Percentiles rank a stretch among this genome's conserved stretches.
phyloP scores from a whole-genome alignment of 1,284 basidiomycete species.

The Caloboletus inedulis region DNA sequence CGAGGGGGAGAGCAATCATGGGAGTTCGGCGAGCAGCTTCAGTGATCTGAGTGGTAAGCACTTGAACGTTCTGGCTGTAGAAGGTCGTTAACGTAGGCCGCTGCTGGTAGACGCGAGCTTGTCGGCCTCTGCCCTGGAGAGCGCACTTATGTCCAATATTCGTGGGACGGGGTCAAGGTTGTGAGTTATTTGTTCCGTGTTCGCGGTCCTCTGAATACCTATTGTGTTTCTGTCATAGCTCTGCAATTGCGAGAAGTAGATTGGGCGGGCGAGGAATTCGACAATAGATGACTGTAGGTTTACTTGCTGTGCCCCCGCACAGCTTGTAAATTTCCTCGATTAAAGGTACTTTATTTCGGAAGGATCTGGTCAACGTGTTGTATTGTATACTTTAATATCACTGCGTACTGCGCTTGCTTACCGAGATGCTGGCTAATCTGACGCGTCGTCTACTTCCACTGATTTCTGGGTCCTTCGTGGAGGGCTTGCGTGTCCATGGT shows the following conservation, averaged over 20 bases:
- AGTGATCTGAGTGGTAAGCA: conserved; percentile 75
- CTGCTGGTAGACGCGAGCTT: conserved; percentile 56
- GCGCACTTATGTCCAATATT: conserved; percentile 58
- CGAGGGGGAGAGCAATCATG: conserved; percentile 62
- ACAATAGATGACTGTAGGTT: conserved; percentile 19
- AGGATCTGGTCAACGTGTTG: neutral
- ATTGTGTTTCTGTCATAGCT: conserved; percentile 32
- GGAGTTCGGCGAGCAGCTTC: conserved; percentile 73
- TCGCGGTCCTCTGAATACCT: neutral
- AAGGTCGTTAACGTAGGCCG: conserved; percentile 2
- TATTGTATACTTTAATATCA: conserved; percentile 10
- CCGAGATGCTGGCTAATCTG: conserved; percentile 7
- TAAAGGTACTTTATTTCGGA: neutral
- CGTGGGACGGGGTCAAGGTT: conserved; percentile 27
- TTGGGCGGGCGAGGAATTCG: conserved; percentile 35
- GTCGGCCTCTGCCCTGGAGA: conserved; percentile 71
- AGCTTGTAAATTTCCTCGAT: no score
- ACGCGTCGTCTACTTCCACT: conserved; percentile 24
- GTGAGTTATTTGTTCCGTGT: conserved; percentile 17
- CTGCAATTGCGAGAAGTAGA: conserved; percentile 44
- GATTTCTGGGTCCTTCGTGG: conserved; percentile 26
- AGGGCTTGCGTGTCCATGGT: conserved; percentile 20
- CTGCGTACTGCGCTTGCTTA: conserved; percentile 11
- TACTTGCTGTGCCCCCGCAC: no score
- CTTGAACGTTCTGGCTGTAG: neutral